Evolutionary conservation across 495 filamentous ascomycete species (phyloP).

Genomic region (Aspergillus cristatus): DNA sequence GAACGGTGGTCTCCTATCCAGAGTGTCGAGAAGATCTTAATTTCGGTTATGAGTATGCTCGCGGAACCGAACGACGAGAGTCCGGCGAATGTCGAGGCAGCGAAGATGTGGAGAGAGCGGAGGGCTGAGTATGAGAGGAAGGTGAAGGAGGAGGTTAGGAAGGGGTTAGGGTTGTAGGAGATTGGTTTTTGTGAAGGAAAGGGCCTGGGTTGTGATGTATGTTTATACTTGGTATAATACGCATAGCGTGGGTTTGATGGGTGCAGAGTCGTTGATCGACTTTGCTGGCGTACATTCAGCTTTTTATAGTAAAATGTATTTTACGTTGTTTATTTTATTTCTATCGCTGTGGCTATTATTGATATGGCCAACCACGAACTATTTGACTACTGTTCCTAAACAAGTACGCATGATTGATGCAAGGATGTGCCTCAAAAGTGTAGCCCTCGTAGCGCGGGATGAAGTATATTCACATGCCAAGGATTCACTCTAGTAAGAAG

Average conservation of each 20-base stretch:
- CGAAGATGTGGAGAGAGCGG: conserved; percentile 95
- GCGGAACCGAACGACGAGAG: conserved; percentile 98
- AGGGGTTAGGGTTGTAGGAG: conserved; percentile 45
- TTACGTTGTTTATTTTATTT: too few relatives aligned
- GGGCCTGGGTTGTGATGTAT: background rate
- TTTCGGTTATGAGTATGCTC: conserved; percentile 97
- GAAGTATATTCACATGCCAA: too few relatives aligned
- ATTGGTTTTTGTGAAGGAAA: conserved; percentile 3
- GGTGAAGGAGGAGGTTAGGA: conserved; percentile 71
- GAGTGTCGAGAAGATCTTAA: conserved; percentile 95
- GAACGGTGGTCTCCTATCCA: conserved; percentile 97
- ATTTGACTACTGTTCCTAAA: too few relatives aligned
- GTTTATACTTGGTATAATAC: background rate
- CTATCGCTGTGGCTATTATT: too few relatives aligned
- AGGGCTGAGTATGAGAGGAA: conserved; percentile 76
- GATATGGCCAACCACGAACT: too few relatives aligned
- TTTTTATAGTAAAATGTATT: too few relatives aligned
- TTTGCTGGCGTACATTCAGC: too few relatives aligned
- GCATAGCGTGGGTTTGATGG: background rate
- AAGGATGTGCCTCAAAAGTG: too few relatives aligned
- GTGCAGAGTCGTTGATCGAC: background rate
- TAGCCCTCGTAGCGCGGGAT: too few relatives aligned
- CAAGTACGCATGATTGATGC: too few relatives aligned
- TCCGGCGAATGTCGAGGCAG: conserved; percentile 95
- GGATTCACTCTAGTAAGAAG: too few relatives aligned